Evolutionary conservation across 305 asterid species (phyloP).

Genomic region (Salvia sclarea): DNA sequence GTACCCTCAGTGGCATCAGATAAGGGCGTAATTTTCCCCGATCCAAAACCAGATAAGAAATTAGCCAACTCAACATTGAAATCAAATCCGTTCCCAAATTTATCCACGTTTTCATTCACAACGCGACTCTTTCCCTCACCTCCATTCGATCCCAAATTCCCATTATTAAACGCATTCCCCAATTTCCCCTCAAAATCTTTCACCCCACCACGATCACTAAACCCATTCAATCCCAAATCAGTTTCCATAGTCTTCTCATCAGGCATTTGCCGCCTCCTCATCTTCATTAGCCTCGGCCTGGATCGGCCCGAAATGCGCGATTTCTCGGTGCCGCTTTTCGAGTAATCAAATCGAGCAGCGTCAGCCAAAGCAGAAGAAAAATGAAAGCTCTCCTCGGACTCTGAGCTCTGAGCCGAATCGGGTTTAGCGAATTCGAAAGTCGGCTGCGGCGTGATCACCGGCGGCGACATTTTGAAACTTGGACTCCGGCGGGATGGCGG

Average conservation of each 20-base stretch:
- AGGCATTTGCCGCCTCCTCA: conserved; percentile 46
- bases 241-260: conserved; percentile 28
- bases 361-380: conserved; percentile 29
- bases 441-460: conserved; percentile 36
- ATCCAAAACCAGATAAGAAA: conserved; percentile 28
- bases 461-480: conserved; percentile 37
- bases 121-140: conserved; percentile 24
- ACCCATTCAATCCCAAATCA: conserved; percentile 41
- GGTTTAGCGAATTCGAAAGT: conserved; percentile 35
- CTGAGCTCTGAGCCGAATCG: conserved; percentile 24
- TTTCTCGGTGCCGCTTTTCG: conserved; percentile 39
- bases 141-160: conserved; percentile 21
- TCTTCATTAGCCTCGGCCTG: conserved; percentile 55
- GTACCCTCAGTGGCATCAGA: conserved; percentile 27
- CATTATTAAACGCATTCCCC: conserved; percentile 24
- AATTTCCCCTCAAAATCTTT: conserved; percentile 18
- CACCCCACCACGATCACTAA: conserved; percentile 32
- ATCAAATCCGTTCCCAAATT: conserved; percentile 27
- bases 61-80: conserved; percentile 32
- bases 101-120: conserved; percentile 27
- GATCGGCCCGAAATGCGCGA: conserved; percentile 37
- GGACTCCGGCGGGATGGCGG: conserved; percentile 29
- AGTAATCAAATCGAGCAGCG: conserved; percentile 43
- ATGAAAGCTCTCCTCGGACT: conserved; percentile 31
- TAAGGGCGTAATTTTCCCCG: conserved; percentile 27